Evolutionary conservation across 2,329 filamentous ascomycete species (phyloP).

Genomic region (Arthroderma sp.): DNA sequence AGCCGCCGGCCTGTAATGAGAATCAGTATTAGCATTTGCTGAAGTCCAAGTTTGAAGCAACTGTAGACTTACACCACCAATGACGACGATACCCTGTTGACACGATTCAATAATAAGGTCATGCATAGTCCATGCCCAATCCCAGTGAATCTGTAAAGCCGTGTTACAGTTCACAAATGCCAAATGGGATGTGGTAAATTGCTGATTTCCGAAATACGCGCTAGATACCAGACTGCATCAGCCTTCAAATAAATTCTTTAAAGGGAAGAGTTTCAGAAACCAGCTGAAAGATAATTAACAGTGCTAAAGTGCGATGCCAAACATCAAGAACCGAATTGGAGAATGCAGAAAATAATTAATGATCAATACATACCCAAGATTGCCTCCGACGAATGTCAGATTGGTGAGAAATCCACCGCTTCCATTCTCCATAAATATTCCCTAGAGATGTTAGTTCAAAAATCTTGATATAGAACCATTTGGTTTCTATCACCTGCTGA

Average conservation of each 20-base stretch:
- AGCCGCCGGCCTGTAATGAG: slow-evolving; percentile 21
- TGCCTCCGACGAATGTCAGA: slow-evolving; percentile 46
- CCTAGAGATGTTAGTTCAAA: slow-evolving; percentile 1
- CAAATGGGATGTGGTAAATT: slow-evolving; percentile 45
- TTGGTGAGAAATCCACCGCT: slow-evolving; percentile 48
- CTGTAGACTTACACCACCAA: slow-evolving; percentile 10
- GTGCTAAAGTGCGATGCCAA: no score
- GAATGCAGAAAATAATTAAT: background rate
- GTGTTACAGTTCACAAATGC: slow-evolving; percentile 39
- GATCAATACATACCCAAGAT: slow-evolving; percentile 32
- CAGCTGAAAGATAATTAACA: no score
- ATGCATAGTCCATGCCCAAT: slow-evolving; percentile 45
- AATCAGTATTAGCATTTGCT: background rate
- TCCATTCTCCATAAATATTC: slow-evolving; percentile 21
- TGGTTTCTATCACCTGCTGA: background rate
- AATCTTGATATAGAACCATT: no score
- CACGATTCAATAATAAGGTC: slow-evolving; percentile 40
- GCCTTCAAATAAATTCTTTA: no score
- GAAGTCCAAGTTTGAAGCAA: background rate
- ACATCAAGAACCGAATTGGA: background rate
- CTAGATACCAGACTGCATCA: background rate
- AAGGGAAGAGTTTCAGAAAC: no score
- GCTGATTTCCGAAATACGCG: slow-evolving; percentile 43
- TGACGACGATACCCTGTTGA: slow-evolving; percentile 38
- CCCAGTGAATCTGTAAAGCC: slow-evolving; percentile 43